phyloP scores from a whole-genome alignment of 2,329 filamentous ascomycete species.

The Aspergillus fijiensis region DNA sequence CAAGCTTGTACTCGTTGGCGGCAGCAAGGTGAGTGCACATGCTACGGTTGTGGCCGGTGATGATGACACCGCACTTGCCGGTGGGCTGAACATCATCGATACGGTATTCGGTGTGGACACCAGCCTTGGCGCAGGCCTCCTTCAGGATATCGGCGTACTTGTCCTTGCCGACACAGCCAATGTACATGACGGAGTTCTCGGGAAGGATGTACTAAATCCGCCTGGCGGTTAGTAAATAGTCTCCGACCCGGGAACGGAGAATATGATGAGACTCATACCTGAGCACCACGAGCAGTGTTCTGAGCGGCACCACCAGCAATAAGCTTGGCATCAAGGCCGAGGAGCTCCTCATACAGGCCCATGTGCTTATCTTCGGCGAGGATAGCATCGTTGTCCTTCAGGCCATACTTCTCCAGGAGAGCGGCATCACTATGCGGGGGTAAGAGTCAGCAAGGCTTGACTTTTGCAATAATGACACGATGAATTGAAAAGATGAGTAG shows the following conservation, averaged over 20 bases:
- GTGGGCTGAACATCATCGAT: constrained; percentile 82
- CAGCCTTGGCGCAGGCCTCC: constrained; percentile 81
- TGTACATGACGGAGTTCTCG: constrained; percentile 83
- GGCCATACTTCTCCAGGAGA: constrained; percentile 84
- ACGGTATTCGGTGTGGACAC: constrained; percentile 91
- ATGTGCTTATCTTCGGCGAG: constrained; percentile 91
- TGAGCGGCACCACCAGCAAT: constrained; percentile 95
- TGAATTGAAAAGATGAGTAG: not conserved
- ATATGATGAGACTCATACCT: constrained; percentile 47
- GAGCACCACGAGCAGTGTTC: constrained; percentile 93
- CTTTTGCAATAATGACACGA: not conserved
- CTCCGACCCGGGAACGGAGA: not conserved
- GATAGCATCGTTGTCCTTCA: constrained; percentile 97
- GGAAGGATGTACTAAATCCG: constrained; percentile 75
- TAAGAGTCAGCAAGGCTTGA: constrained; percentile 5
- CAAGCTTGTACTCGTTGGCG: constrained; percentile 94
- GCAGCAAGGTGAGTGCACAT: constrained; percentile 94
- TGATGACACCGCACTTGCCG: constrained; percentile 92
- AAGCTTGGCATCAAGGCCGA: constrained; percentile 88
- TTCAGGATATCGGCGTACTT: constrained; percentile 89
- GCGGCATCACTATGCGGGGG: constrained; percentile 64
- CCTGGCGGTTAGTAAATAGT: constrained; percentile 13
- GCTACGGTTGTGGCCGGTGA: constrained; percentile 92
- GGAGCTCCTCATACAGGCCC: constrained; percentile 79
- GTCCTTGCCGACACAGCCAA: constrained; percentile 92